Conservation (phyloP, 345 rosid species). For the Kernera saxatilis region DNA sequence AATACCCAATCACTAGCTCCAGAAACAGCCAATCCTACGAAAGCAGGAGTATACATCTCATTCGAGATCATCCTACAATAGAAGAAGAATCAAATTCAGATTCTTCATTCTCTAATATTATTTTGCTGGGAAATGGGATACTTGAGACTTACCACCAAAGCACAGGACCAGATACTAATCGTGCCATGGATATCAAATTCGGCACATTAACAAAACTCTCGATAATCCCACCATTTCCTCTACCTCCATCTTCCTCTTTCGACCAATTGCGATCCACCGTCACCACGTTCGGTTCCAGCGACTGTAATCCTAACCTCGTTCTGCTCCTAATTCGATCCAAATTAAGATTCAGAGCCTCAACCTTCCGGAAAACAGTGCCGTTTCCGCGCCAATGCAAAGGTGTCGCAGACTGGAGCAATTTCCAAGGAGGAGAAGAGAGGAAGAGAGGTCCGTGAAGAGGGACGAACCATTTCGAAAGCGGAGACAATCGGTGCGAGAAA, state of each 20-base stretch:
- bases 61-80: constrained; percentile 72
- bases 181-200: constrained; percentile 64
- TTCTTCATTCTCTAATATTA: background rate
- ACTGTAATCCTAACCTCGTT: constrained; percentile 25
- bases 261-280: constrained; percentile 8
- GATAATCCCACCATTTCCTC: constrained; percentile 14
- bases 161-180: constrained; percentile 82
- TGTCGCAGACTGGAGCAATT: constrained; percentile 74
- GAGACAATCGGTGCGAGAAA: constrained; percentile 12
- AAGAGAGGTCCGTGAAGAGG: constrained; percentile 75
- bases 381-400: constrained; percentile 56
- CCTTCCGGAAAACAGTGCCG: constrained; percentile 42
- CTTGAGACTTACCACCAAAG: constrained; percentile 65
- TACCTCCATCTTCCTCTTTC: constrained; percentile 13
- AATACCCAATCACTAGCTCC: constrained; percentile 91
- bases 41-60: constrained; percentile 72
- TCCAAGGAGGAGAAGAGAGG: constrained; percentile 81
- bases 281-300: constrained; percentile 3
- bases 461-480: constrained; percentile 60
- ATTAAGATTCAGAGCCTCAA: constrained; percentile 46
- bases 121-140: background rate
- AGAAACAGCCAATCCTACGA: constrained; percentile 65
- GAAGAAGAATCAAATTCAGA: background rate
- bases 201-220: constrained; percentile 73
- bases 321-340: constrained; percentile 40